phyloP scores from a whole-genome alignment of 345 rosid genomes.

The Odontarrhena argentea region DNA sequence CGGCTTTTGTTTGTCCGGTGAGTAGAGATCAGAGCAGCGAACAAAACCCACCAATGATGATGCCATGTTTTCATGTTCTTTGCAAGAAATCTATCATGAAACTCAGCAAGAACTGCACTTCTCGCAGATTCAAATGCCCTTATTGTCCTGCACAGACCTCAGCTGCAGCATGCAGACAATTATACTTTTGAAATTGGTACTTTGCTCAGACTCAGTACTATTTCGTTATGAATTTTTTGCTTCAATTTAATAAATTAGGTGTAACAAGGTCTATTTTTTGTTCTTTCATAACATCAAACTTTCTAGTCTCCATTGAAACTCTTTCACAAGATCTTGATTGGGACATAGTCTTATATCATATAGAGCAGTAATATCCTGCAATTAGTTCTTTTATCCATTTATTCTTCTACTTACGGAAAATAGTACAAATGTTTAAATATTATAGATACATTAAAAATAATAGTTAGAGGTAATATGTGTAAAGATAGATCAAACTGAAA shows the following conservation, averaged over 20 bases:
- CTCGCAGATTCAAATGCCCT: constrained; percentile 63
- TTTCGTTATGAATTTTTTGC: background rate
- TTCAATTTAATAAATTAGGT: constrained; percentile 16
- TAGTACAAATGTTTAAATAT: too few species aligned
- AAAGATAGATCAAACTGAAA: too few species aligned
- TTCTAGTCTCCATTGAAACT: background rate
- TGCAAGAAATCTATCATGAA: constrained; percentile 59
- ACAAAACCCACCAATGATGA: constrained; percentile 73
- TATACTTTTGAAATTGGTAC: constrained; percentile 44
- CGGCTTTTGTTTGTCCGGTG: constrained; percentile 70
- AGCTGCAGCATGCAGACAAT: constrained; percentile 52
- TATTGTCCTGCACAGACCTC: constrained; percentile 55
- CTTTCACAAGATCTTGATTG: too few species aligned
- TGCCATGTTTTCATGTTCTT: constrained; percentile 71
- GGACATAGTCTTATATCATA: background rate
- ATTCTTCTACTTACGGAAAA: background rate
- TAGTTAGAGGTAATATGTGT: too few species aligned
- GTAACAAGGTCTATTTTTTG: background rate
- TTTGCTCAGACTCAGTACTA: background rate
- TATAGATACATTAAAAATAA: too few species aligned
- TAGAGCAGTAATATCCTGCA: constrained; percentile 15
- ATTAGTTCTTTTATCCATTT: background rate
- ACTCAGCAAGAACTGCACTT: constrained; percentile 50
- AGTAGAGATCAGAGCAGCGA: constrained; percentile 67
- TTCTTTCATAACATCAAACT: background rate